phyloP scores from a whole-genome alignment of 2,329 filamentous ascomycete species.

The Fusarium poae region DNA sequence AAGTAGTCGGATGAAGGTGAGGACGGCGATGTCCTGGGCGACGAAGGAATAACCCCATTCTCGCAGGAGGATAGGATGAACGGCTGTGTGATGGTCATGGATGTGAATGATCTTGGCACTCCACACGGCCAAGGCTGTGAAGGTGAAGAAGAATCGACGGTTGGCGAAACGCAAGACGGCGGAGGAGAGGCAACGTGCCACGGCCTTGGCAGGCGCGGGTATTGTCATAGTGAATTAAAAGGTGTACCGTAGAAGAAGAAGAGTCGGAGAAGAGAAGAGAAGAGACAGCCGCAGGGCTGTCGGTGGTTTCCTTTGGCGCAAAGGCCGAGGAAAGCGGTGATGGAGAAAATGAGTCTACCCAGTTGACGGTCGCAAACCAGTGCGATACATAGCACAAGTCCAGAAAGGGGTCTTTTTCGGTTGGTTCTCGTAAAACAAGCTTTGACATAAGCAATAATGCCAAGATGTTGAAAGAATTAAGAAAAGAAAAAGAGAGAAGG shows the following conservation, averaged over 20 bases:
- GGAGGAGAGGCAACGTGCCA: slow-evolving; percentile 4
- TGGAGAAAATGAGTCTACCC: background rate
- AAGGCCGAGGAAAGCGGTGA: background rate
- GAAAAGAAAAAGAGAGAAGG: background rate
- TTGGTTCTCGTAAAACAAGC: background rate
- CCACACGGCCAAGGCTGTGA: slow-evolving; percentile 50
- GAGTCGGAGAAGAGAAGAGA: background rate
- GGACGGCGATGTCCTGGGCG: slow-evolving; percentile 51
- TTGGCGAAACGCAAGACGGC: slow-evolving; percentile 46
- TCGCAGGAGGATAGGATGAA: slow-evolving; percentile 33
- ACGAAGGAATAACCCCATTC: slow-evolving; percentile 52
- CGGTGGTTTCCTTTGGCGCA: slow-evolving; percentile 3
- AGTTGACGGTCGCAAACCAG: slow-evolving; percentile 9
- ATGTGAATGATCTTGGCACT: slow-evolving; percentile 53
- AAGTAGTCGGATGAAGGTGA: slow-evolving; percentile 51
- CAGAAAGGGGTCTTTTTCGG: background rate
- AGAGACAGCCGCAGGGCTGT: background rate
- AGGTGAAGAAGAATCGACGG: slow-evolving; percentile 51
- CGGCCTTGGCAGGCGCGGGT: slow-evolving; percentile 7
- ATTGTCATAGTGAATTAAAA: slow-evolving; percentile 21
- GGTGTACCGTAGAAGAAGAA: background rate
- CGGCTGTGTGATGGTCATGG: slow-evolving; percentile 49
- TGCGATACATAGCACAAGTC: slow-evolving; percentile 2
- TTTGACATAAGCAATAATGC: slow-evolving; percentile 7
- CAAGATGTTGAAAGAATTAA: slow-evolving; percentile 1